Conservation (phyloP, 2,329 filamentous ascomycete species). For the Thielaviopsis populi region DNA sequence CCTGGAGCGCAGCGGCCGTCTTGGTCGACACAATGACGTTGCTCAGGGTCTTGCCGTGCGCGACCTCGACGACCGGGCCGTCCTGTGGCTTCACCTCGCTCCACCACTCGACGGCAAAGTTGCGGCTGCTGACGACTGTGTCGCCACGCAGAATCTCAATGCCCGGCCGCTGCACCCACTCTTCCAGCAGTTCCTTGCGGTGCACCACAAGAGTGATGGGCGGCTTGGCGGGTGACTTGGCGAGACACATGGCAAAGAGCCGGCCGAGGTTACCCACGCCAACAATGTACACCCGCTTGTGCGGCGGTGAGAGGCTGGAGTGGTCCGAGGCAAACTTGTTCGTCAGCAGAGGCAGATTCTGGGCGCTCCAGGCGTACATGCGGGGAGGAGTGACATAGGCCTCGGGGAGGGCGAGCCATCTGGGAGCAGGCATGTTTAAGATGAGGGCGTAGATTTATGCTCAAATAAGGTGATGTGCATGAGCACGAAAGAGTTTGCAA, state of each 20-base stretch:
- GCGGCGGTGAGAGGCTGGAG: slow-evolving; percentile 6
- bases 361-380: slow-evolving; percentile 16
- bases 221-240: slow-evolving; percentile 42
- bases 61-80: slow-evolving; percentile 29
- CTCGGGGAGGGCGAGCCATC: slow-evolving; percentile 13
- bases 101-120: slow-evolving; percentile 41
- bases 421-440: background rate
- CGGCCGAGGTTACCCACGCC: slow-evolving; percentile 70
- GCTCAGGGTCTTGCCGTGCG: slow-evolving; percentile 34
- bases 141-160: slow-evolving; percentile 31
- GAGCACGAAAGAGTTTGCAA: background rate
- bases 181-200: slow-evolving; percentile 33
- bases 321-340: slow-evolving; percentile 16
- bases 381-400: slow-evolving; percentile 10
- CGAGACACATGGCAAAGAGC: slow-evolving; percentile 60
- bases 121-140: slow-evolving; percentile 22
- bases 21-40: slow-evolving; percentile 73
- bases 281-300: slow-evolving; percentile 52
- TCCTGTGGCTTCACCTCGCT: slow-evolving; percentile 28
- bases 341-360: slow-evolving; percentile 8
- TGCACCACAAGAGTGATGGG: slow-evolving; percentile 73
- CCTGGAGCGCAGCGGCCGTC: slow-evolving; percentile 49
- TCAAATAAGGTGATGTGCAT: background rate
- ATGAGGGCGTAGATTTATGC: background rate
- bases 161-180: slow-evolving; percentile 32